Conservation (phyloP, 148 eudicot species). For the Fagopyrum tataricum region DNA sequence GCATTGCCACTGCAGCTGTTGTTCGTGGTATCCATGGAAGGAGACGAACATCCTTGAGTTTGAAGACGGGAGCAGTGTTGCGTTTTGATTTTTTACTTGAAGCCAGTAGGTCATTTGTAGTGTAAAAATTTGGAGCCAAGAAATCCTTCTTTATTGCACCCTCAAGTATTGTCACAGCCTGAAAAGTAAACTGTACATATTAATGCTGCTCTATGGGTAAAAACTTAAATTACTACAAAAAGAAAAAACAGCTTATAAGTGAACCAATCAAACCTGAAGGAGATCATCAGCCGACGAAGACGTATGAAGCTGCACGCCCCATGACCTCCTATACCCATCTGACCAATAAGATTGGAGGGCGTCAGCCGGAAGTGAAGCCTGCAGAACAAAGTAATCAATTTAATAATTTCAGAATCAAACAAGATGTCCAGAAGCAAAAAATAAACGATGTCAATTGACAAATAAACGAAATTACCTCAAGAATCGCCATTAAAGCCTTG, state of each 20-base stretch:
- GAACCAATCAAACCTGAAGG: conserved; percentile 51
- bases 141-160: conserved; percentile 55
- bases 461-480: conserved; percentile 44
- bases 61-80: conserved; percentile 20
- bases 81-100: conserved; percentile 25
- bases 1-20: conserved; percentile 67
- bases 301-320: conserved; percentile 53
- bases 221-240: no score
- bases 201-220: not conserved
- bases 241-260: not conserved
- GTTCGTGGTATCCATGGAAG: conserved; percentile 94
- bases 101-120: conserved; percentile 46
- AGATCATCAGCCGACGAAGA: conserved; percentile 59
- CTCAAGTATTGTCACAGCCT: conserved; percentile 65
- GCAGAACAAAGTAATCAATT: conserved; percentile 14
- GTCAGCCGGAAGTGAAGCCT: conserved; percentile 70
- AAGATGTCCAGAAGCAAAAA: not conserved
- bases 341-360: conserved; percentile 73
- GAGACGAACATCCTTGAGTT: conserved; percentile 32
- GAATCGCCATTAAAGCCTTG: conserved; percentile 45
- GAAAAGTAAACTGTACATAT: conserved; percentile 14
- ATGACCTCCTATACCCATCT: conserved; percentile 48
- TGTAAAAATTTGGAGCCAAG: conserved; percentile 49
- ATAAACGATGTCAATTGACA: not conserved
- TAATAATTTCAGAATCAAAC: conserved; percentile 9